Base-by-base conservation (phyloP, 2,329 filamentous ascomycete species). In the Ceratocystis colombiana region DNA sequence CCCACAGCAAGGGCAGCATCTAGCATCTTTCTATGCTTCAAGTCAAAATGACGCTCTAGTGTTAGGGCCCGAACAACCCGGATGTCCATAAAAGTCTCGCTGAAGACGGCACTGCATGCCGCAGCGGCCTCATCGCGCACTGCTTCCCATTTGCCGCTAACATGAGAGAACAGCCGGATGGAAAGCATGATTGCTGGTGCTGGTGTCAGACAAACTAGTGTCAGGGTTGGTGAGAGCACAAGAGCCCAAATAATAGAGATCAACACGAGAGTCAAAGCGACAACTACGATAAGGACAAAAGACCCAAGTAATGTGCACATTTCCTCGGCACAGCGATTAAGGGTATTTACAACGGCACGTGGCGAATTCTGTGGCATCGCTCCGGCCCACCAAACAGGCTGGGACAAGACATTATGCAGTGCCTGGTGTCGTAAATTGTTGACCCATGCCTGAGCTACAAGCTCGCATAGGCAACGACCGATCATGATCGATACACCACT, bases 321-420 rank as follows among this genome's bases (percentile, higher is more conserved):
- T 72, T 96, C 90, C 73, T 97, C 91, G 0, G 88, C 88, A 71
- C 90, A 89, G 17, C 88, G 83, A 71, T 96, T 90, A 0, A 97
- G 80, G 57, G 82, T 87, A 68, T 89, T 85, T 0, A 81, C 84
- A 53, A 97, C 48, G 5, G 28, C 46, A 22, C 50, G 22, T 5
- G 46, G 45, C 10, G 30, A 44, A 33, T 64, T 64, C 63, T 57
- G 22, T 6, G 46, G 63, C 20, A 50, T 79, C 62, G 80, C 77
- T 69, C 90, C 86, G 70, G 96, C 96, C 87, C 91, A 97, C 3
- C 81, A 75, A 68, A 82, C 85, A 0, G 89, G 88, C 72, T 96
- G 93, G 48, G 82, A 79, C 0, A 97, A 78, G 17, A 96, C 84
- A 1, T 82, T 81, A 62, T 79, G 79, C 69, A 96, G 78, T 0